Evolutionary conservation across 2,329 filamentous ascomycete species (phyloP), one percentile per base, ranked within the genome.

Genomic region (Fusarium compactum): DNA sequence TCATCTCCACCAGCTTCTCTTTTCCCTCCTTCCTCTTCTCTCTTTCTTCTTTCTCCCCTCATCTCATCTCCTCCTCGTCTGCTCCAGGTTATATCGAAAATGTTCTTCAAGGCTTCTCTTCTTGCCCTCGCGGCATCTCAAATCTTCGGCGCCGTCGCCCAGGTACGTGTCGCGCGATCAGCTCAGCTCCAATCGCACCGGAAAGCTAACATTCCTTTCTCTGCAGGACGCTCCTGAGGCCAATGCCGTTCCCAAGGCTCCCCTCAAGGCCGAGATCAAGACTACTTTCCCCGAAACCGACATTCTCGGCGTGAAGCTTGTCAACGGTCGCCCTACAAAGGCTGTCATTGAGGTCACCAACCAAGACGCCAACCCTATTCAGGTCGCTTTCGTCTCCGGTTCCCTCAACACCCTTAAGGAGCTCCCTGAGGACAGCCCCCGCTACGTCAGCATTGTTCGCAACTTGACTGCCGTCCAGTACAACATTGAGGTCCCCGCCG

Each of bases 241-340:
- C 59, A 76, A 65, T 48, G 67, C 73, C 44, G 66, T 71, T 29
- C 67, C 75, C 50, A 72, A 74, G 54, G 63, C 69, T 41, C 73
- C 60, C 29, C 73, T 92, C 76, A 88, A 89, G 69, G 90, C 92
- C 80, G 87, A 90, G 58, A 82, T 91, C 74, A 86, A 86, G 72
- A 87, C 91, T 64, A 85, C 85, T 80, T 88, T 90, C 84, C 83
- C 88, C 82, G 85, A 91, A 78, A 80, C 90, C 84, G 93, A 97
- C 84, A 91, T 97, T 82, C 96, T 98, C 75, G 96, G 95, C 76
- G 90, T 98, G 75, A 97, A 97, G 88, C 90, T 98, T 74, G 89
- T 98, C 85, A 99, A 99, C 80, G 94, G 94, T 77, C 91, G 91
- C 72, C 89, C 94, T 44, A 97, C 94, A 70, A 90, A 92, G 80